These are phyloP conservation scores for Aspergillus kassunensis DNA, from an alignment of 495 filamentous ascomycete genomes.

Conservation along the genomic window DNA sequence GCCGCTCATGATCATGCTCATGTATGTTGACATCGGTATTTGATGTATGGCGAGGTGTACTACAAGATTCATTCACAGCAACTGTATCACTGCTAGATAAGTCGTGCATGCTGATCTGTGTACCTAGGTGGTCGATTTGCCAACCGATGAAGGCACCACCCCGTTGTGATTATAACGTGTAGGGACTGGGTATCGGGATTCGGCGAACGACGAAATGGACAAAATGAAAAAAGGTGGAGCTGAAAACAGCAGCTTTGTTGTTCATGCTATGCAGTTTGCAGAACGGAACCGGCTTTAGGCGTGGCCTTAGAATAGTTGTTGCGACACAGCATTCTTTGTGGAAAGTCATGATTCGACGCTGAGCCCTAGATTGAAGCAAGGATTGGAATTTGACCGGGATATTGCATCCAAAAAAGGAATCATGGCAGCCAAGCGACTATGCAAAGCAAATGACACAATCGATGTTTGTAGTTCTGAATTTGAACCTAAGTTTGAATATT, in stretches of 20 bases:
- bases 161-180: not conserved
- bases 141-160: not conserved
- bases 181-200: not conserved
- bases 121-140: not conserved
- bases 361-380: not conserved
- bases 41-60: not conserved
- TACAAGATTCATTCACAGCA: not conserved
- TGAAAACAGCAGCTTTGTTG: not conserved
- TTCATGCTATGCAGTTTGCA: not conserved
- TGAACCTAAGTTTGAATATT: no score
- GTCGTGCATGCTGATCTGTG: not conserved
- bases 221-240: not conserved
- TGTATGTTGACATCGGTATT: not conserved
- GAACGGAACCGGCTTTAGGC: not conserved
- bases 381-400: not conserved
- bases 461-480: no score
- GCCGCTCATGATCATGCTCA: conserved; percentile 1
- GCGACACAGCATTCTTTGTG: not conserved
- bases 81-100: conserved; percentile 2
- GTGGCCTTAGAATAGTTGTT: no score
- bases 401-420: no score
- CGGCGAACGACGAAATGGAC: not conserved
- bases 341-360: not conserved
- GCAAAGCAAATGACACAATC: no score
- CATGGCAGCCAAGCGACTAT: no score